These are phyloP conservation scores for Pyrenophora graminea DNA, from an alignment of 2,329 filamentous ascomycete genomes.

Conservation along the genomic window DNA sequence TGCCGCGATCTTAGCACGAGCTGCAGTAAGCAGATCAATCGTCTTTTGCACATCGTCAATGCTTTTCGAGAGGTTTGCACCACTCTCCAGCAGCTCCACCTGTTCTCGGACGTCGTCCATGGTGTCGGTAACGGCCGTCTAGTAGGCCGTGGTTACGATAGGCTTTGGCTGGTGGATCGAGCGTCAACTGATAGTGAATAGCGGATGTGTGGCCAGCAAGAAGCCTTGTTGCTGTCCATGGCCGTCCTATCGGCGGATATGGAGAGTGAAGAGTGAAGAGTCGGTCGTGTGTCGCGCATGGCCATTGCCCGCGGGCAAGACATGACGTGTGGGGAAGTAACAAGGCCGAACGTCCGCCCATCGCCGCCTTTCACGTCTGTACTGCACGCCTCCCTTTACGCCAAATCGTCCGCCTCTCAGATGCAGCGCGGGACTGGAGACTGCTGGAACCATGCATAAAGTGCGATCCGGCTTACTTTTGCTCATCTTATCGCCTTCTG, in stretches of 20 bases:
- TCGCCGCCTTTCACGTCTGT: neutral
- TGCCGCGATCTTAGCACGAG: constrained; percentile 72
- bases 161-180: constrained; percentile 1
- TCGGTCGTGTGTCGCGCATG: constrained; percentile 17
- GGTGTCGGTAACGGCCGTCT: constrained; percentile 16
- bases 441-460: constrained; percentile 28
- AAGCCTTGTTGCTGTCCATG: constrained; percentile 28
- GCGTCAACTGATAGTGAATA: neutral
- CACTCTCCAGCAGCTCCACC: constrained; percentile 71
- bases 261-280: neutral
- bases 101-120: constrained; percentile 75
- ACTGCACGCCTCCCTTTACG: neutral
- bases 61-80: constrained; percentile 69
- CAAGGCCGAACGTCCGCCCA: constrained; percentile 4
- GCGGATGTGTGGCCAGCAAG: constrained; percentile 25
- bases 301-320: constrained; percentile 10
- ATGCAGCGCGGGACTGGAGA: constrained; percentile 8
- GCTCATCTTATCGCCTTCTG: constrained; percentile 10
- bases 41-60: constrained; percentile 81
- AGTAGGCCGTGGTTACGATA: constrained; percentile 10
- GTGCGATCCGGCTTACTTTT: constrained; percentile 5
- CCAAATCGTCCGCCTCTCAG: neutral
- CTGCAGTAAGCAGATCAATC: constrained; percentile 74
- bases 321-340: constrained; percentile 30
- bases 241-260: constrained; percentile 21